Base-by-base conservation (phyloP, 176 grass and related monocot genomes). In the Cenchrus fungigraminus region DNA sequence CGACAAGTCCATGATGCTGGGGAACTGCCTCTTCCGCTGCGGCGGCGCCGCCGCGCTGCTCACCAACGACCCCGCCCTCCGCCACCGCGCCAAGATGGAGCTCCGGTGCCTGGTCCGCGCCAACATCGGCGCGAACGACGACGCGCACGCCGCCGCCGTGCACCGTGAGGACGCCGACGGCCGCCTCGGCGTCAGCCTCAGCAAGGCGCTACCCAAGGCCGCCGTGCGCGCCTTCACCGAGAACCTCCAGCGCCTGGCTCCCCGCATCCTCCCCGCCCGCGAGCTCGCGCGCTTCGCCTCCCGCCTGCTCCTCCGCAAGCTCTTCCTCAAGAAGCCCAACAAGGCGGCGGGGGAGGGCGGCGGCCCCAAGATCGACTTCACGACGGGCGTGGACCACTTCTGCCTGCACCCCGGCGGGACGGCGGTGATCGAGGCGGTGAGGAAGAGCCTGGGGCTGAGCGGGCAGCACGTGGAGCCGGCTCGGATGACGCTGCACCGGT, bases 1-100 rank as follows among this genome's bases (percentile, higher is more conserved):
- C 44, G 95, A 97, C 92, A 97, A 86, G 91, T 97, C 95, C 54
- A 97, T 97, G 95, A 97, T 97, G 95, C 92, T 94, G 4, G 92
- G 95, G 0, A 97, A 97, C 82, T 97, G 95, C 90, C 95, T 97
- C 25, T 97, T 97, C 89, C 88, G 95, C n/a, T 88, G 83, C 75
- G 95, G 95, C 58, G 95, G 95, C 40, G 93, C 85, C 17, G 90
- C 87, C 7, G 87, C 90, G 45, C 84, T 97, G 12, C 84, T 97
- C n/a, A 94, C 90, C 79, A 97, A 97, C 87, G 86, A 94, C 61
- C 95, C 92, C 4, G 78, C 88, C n/a, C 28, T 79, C 67, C 9
- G 90, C 6, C 6, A 1, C 4, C 73, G 68, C 3, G 92, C 92
- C 45, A 97, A 97, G 95, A 91, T 97, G 92, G 87, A 86, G 76